Conservation (phyloP, 192 early-diverging fungal species). For the Backusella circina region DNA sequence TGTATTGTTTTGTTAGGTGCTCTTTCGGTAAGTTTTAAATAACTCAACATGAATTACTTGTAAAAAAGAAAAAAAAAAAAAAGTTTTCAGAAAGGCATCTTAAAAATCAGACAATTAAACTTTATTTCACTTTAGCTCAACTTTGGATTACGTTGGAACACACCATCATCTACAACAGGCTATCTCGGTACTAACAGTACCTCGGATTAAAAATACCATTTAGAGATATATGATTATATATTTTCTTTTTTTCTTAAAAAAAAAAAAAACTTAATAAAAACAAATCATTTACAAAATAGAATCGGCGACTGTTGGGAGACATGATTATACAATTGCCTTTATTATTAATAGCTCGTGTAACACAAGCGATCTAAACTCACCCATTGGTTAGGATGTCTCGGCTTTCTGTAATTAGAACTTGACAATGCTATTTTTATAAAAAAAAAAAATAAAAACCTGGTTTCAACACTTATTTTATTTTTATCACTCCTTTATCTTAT, state of each 20-base stretch:
- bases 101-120: not conserved
- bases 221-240: not conserved
- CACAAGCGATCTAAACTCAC: not conserved
- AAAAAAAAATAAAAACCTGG: not conserved
- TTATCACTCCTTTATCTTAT: not conserved
- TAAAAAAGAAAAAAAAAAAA: not conserved
- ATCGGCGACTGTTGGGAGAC: not conserved
- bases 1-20: constrained; percentile 64
- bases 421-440: not conserved
- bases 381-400: not conserved
- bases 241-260: not conserved
- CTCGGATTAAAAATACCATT: not conserved
- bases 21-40: constrained; percentile 32
- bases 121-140: not conserved
- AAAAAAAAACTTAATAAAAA: not conserved
- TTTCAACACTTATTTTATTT: not conserved
- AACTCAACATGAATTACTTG: not conserved
- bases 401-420: constrained; percentile 5
- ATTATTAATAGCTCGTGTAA: not conserved
- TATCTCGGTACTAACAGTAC: not conserved
- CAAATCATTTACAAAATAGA: not conserved
- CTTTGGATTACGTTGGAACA: not conserved
- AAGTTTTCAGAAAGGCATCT: not conserved
- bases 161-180: not conserved
- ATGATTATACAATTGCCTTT: not conserved